These are phyloP conservation scores for Diaporthe vexans DNA, from an alignment of 2,329 filamentous ascomycete genomes.

Conservation along the genomic window DNA sequence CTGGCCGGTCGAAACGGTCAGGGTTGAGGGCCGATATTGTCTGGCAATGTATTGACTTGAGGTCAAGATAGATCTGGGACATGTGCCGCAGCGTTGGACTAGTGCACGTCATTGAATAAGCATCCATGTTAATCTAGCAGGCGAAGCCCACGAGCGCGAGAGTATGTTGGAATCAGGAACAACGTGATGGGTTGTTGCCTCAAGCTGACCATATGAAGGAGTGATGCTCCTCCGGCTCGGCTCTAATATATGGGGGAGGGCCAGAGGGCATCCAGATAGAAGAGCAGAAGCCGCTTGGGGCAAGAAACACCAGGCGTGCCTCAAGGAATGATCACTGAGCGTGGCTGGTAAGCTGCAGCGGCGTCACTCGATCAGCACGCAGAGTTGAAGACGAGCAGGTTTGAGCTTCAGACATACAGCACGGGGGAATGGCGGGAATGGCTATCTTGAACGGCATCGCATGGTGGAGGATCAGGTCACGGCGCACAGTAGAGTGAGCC, in stretches of 20 bases:
- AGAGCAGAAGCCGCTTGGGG: not conserved
- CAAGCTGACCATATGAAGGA: not conserved
- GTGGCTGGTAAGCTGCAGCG: not conserved
- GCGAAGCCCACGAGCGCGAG: too few species aligned
- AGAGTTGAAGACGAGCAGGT: not conserved
- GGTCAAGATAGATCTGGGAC: conserved; percentile 65
- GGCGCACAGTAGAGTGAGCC: not conserved
- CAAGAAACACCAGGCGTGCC: not conserved
- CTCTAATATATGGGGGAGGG: not conserved
- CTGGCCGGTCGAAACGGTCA: conserved; percentile 43
- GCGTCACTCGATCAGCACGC: conserved; percentile 6
- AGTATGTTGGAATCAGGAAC: not conserved
- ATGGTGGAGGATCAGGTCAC: not conserved
- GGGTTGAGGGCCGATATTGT: conserved; percentile 52
- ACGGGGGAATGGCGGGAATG: not conserved
- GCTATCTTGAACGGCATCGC: not conserved
- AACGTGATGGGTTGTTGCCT: not conserved
- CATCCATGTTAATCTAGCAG: conserved; percentile 58
- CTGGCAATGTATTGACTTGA: conserved; percentile 57
- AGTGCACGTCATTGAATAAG: conserved; percentile 65
- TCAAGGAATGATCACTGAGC: not conserved
- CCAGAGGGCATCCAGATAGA: not conserved
- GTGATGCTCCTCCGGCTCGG: not conserved
- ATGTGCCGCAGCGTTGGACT: conserved; percentile 58
- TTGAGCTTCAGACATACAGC: not conserved